phyloP scores from a whole-genome alignment of 495 filamentous ascomycete species.

The Hyaloscypha bicolor region DNA sequence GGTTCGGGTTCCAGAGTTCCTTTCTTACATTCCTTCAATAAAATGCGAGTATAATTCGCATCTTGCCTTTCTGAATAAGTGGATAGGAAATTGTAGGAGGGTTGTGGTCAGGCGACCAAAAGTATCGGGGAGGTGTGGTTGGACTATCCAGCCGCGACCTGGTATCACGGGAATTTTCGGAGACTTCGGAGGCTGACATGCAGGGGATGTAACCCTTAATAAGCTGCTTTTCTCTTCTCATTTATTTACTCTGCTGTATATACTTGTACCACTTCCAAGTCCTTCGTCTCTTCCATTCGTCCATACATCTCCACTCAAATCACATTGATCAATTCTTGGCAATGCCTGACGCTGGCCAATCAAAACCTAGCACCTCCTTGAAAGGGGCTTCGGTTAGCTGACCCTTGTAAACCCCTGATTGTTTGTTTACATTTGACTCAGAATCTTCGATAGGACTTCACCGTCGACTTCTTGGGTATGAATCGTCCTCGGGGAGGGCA shows the following conservation, averaged over 20 bases:
- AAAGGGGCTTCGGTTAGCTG: constrained; percentile 1
- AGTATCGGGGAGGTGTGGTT: not conserved
- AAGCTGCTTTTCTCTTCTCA: not conserved
- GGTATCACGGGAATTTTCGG: not conserved
- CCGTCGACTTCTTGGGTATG: constrained; percentile 98
- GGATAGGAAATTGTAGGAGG: not conserved
- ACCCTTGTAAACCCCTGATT: not conserved
- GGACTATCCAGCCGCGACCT: not conserved
- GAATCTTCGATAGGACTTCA: constrained; percentile 43
- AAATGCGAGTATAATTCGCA: not conserved
- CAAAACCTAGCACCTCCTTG: not conserved
- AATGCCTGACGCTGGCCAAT: not conserved
- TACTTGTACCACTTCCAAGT: not conserved
- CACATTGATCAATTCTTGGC: not conserved
- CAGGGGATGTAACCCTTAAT: not conserved
- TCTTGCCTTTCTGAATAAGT: not conserved
- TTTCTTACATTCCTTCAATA: not conserved
- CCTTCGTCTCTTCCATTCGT: not conserved
- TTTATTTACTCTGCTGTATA: not conserved
- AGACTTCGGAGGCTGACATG: not conserved
- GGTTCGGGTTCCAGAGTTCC: not conserved
- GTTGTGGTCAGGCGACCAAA: not conserved
- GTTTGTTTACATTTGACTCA: not conserved
- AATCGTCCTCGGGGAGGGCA: constrained; percentile 36
- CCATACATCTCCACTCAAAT: not conserved